Evolutionary conservation across 2,329 filamentous ascomycete species (phyloP).

Genomic region (Exutisphaerella laricina): DNA sequence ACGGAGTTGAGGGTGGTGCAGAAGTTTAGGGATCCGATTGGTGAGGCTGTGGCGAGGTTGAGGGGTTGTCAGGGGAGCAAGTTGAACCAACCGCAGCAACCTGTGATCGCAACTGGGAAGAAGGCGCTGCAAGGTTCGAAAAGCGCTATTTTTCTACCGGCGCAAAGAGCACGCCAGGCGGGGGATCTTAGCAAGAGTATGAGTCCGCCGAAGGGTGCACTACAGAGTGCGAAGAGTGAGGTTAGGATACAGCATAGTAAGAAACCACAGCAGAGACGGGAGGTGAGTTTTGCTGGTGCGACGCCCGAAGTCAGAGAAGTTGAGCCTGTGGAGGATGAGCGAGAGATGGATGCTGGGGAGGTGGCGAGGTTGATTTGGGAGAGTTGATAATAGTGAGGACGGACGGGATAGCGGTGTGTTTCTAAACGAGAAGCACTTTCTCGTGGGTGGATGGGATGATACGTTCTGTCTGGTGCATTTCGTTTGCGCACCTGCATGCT

Average conservation of each 20-base stretch:
- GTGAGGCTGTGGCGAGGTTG: slow-evolving; percentile 28
- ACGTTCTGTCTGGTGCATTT: no score
- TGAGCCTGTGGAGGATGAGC: slow-evolving; percentile 12
- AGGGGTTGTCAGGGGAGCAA: slow-evolving; percentile 21
- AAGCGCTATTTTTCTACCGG: slow-evolving; percentile 21
- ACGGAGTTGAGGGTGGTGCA: slow-evolving; percentile 32
- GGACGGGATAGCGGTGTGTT: no score
- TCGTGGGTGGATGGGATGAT: no score
- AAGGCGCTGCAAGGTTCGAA: slow-evolving; percentile 19
- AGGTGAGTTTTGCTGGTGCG: slow-evolving; percentile 26
- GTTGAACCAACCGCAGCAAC: slow-evolving; percentile 11
- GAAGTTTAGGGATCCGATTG: slow-evolving; percentile 31
- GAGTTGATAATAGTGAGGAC: slow-evolving; percentile 2
- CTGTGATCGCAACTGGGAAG: slow-evolving; percentile 5
- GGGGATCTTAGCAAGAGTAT: slow-evolving; percentile 19
- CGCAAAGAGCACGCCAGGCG: slow-evolving; percentile 10
- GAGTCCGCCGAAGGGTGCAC: slow-evolving; percentile 16
- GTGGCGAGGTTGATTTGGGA: slow-evolving; percentile 27
- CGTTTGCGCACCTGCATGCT: no score
- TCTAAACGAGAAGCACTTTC: no score
- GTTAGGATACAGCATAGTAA: background rate
- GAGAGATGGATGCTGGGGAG: slow-evolving; percentile 17
- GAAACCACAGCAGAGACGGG: slow-evolving; percentile 13
- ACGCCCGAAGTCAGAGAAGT: slow-evolving; percentile 19
- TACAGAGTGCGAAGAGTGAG: slow-evolving; percentile 13